Evolutionary conservation across 208 protist genomes (phyloP), one percentile per base, ranked within the genome.

Genomic region (Histomonas meleagridis): DNA sequence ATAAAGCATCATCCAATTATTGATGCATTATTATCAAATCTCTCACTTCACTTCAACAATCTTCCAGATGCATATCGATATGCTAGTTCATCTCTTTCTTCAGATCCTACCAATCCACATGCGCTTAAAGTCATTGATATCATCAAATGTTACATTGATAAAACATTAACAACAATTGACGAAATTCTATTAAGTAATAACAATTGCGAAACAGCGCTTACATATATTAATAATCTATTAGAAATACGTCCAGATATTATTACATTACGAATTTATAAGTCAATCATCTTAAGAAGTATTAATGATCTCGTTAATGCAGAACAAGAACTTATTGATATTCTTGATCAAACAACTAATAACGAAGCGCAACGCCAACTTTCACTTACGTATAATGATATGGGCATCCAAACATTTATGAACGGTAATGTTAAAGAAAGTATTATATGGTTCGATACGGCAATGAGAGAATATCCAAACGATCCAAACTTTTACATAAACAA

Each of bases 1-100:
- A 81, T 43, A 48, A 81, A 51, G 70, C 26, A 81, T 81, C 70
- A 81, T 81, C 70, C 70, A 32, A 51, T 51, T 43, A 81, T 81
- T 28, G 70, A 81, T 51, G 70, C 70, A 10, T n/a, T 81, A 12
- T 51, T 81, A n/a, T 7, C 70, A 51, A 81, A 81, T n/a, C 7
- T 43, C 12, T 81, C 70, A 2, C 43, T 81, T 51, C 70, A 81
- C 40, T 81, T 81, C n/a, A 43, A 81, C n/a, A 81, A 81, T 51
- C 18, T 81, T 12, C 40, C 70, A 23, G 70, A 81, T 51, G 70
- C 70, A 81, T 81, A 81, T 81, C 12, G 7, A 4, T 43, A 81
- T 32, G 70, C 70, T 38, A 81, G 51, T 51, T 35, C 48, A 32
- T 35, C 70, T 12, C 43, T 81, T 21, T 3, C 70, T 7, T 5